phyloP scores from a whole-genome alignment of 2,329 filamentous ascomycete species.

The Hortaea sp. region DNA sequence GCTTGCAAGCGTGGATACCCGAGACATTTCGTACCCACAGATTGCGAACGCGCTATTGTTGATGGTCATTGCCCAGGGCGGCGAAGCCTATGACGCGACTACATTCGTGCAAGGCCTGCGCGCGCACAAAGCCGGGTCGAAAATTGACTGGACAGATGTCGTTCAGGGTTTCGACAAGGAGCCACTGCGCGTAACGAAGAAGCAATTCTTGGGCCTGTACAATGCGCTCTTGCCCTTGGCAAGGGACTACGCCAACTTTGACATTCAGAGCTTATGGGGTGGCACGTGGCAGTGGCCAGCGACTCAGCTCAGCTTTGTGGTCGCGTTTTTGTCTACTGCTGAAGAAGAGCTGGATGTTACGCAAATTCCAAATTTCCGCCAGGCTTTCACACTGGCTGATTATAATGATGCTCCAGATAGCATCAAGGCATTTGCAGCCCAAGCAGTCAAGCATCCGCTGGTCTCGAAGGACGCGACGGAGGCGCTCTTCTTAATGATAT shows the following conservation, averaged over 20 bases:
- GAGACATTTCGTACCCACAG: constrained; percentile 69
- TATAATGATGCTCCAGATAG: constrained; percentile 52
- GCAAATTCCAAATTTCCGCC: constrained; percentile 70
- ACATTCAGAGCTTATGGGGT: constrained; percentile 85
- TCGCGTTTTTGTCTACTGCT: constrained; percentile 69
- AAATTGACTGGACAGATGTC: constrained; percentile 58
- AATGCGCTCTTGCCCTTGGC: constrained; percentile 67
- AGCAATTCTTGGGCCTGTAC: constrained; percentile 75
- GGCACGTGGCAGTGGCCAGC: constrained; percentile 74
- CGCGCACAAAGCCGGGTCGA: constrained; percentile 44
- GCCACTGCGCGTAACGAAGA: constrained; percentile 61
- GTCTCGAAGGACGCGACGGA: constrained; percentile 78
- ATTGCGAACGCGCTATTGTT: constrained; percentile 70
- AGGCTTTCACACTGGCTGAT: constrained; percentile 60
- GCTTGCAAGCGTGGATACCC: constrained; percentile 44
- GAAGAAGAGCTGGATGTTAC: constrained; percentile 71
- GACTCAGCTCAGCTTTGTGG: constrained; percentile 87
- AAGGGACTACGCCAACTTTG: constrained; percentile 51
- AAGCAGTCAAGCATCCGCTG: constrained; percentile 72
- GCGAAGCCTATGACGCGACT: constrained; percentile 56
- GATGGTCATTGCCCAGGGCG: constrained; percentile 53
- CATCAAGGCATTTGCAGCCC: constrained; percentile 49
- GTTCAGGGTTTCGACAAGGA: constrained; percentile 73
- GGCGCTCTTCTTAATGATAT: constrained; percentile 53
- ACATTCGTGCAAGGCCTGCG: constrained; percentile 52